These are phyloP conservation scores for Hericium erinaceus DNA, from an alignment of 768 basidiomycete species.

Conservation along the genomic window DNA sequence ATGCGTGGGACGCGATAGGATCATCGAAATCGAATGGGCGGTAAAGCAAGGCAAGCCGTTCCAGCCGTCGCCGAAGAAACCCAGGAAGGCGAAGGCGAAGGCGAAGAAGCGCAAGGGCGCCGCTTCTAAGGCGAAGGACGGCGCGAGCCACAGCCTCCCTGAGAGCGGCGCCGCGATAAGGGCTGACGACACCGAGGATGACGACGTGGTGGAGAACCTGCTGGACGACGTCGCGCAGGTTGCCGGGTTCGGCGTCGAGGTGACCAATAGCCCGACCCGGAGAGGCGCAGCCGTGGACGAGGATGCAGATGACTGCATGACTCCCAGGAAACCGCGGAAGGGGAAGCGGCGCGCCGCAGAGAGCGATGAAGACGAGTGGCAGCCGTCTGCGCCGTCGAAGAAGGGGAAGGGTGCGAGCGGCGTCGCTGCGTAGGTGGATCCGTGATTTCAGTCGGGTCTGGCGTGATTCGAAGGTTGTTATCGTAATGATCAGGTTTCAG, in stretches of 20 bases:
- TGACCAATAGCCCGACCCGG: slow-evolving; percentile 14
- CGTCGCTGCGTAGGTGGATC: too few species aligned
- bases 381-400: slow-evolving; percentile 2
- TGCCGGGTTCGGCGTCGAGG: slow-evolving; percentile 6
- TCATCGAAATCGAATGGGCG: slow-evolving; percentile 77
- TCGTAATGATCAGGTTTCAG: too few species aligned
- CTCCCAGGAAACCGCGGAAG: slow-evolving; percentile 31
- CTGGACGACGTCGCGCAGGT: slow-evolving; percentile 11
- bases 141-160: neutral
- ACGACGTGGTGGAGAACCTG: slow-evolving; percentile 11
- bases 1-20: slow-evolving; percentile 32
- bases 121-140: neutral
- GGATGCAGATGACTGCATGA: slow-evolving; percentile 10
- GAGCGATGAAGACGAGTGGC: neutral
- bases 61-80: slow-evolving; percentile 45
- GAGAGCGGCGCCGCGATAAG: slow-evolving; percentile 11
- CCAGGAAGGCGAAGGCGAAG: slow-evolving; percentile 37
- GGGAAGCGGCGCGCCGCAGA: slow-evolving; percentile 15
- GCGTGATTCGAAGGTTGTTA: too few species aligned
- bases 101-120: slow-evolving; percentile 22
- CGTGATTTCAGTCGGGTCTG: neutral
- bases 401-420: neutral
- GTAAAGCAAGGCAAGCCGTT: slow-evolving; percentile 54
- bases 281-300: neutral
- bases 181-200: slow-evolving; percentile 16